Evolutionary conservation across 495 filamentous ascomycete genomes (phyloP).

Genomic region (Cercophora sp.): DNA sequence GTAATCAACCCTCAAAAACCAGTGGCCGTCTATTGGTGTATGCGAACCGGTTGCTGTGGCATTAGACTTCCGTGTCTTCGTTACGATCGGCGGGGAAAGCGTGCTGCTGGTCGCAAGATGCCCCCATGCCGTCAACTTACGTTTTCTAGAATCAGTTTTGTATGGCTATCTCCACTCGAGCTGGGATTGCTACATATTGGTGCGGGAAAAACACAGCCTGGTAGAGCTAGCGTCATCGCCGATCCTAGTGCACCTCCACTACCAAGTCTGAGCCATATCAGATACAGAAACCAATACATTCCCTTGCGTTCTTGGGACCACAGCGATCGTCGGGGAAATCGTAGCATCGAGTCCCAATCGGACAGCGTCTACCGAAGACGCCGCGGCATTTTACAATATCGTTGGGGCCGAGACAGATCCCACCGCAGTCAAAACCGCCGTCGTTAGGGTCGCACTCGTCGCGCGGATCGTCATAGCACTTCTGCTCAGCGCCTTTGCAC

Average conservation of each 20-base stretch:
- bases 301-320: not conserved
- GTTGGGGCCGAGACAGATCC: not conserved
- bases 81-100: no score
- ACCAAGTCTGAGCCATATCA: not conserved
- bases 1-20: no score
- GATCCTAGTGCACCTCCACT: not conserved
- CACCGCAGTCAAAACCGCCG: not conserved
- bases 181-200: no score
- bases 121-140: no score
- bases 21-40: no score
- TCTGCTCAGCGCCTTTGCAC: not conserved
- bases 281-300: not conserved
- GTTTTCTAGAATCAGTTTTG: no score
- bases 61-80: no score
- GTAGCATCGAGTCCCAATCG: not conserved
- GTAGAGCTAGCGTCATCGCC: not conserved
- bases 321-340: not conserved
- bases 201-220: no score
- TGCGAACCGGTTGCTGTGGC: no score
- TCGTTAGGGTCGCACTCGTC: not conserved
- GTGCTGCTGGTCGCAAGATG: no score
- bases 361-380: not conserved
- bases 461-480: not conserved
- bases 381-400: not conserved
- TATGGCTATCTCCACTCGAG: no score